Evolutionary conservation across 345 rosid species (phyloP).

Genomic region (Trapa incisa): DNA sequence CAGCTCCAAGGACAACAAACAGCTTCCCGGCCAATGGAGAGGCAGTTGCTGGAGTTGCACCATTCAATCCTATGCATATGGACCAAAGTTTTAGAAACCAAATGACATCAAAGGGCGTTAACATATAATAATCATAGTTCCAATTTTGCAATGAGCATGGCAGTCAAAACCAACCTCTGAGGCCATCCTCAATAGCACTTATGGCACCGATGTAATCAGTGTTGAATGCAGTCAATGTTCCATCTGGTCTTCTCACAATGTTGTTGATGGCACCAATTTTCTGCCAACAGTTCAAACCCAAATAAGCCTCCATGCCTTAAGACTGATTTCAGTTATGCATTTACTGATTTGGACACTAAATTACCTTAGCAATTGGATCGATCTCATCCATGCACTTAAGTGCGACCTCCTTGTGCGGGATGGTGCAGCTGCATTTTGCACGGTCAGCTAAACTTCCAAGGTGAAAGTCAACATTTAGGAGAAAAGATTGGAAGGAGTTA

Average conservation of each 20-base stretch:
- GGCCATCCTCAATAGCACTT: constrained; percentile 29
- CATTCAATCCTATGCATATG: constrained; percentile 13
- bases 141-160: not conserved
- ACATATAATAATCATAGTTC: not conserved
- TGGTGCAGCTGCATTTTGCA: constrained; percentile 26
- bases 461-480: not conserved
- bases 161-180: constrained; percentile 13
- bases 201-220: constrained; percentile 34
- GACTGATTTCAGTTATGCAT: not conserved
- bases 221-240: constrained; percentile 25
- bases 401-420: constrained; percentile 41
- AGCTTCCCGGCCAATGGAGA: constrained; percentile 32
- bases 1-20: constrained; percentile 31
- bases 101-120: not conserved
- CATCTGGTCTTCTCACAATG: constrained; percentile 24
- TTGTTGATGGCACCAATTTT: constrained; percentile 16
- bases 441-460: not conserved
- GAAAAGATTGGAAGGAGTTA: not conserved
- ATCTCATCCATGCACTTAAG: constrained; percentile 32
- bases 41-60: constrained; percentile 7
- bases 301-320: too few species aligned
- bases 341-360: not conserved
- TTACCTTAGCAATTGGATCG: constrained; percentile 34
- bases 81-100: not conserved
- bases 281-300: not conserved